Conservation (phyloP, 2,329 filamentous ascomycete genomes). For the Ophiocordyceps camponoti-saundersi region DNA sequence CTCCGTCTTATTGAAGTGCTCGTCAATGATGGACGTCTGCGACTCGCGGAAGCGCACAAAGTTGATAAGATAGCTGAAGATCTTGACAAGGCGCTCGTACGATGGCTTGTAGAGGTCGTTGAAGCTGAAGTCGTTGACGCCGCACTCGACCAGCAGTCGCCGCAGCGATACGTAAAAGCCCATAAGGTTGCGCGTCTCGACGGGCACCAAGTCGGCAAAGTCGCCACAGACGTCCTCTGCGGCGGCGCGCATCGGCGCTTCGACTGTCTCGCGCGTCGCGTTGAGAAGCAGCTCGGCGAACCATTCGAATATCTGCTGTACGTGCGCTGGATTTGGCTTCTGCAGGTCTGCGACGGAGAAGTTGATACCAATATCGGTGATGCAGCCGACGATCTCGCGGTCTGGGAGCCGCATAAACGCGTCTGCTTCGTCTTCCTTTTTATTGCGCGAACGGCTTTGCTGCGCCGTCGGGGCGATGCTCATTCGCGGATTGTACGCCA, state of each 20-base stretch:
- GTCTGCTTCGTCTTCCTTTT: slow-evolving; percentile 42
- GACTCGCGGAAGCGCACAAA: slow-evolving; percentile 94
- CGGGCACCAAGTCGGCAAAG: slow-evolving; percentile 66
- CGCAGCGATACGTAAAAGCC: slow-evolving; percentile 81
- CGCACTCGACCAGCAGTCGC: slow-evolving; percentile 68
- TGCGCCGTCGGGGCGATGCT: slow-evolving; percentile 39
- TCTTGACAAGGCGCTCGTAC: slow-evolving; percentile 77
- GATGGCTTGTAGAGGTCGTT: slow-evolving; percentile 83
- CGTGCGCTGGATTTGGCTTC: slow-evolving; percentile 85
- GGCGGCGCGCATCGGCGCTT: slow-evolving; percentile 87
- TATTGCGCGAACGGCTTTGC: slow-evolving; percentile 29
- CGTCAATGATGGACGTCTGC: slow-evolving; percentile 75
- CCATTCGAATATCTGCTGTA: slow-evolving; percentile 97
- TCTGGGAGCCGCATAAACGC: slow-evolving; percentile 44
- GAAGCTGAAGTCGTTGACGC: slow-evolving; percentile 86
- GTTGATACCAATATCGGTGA: slow-evolving; percentile 86
- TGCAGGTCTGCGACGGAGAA: slow-evolving; percentile 77
- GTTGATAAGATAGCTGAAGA: slow-evolving; percentile 97
- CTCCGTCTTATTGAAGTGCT: slow-evolving; percentile 85
- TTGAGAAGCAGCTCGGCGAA: slow-evolving; percentile 91
- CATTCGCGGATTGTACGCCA: slow-evolving; percentile 44
- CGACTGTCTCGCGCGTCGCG: slow-evolving; percentile 79
- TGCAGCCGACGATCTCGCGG: slow-evolving; percentile 85
- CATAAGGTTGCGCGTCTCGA: slow-evolving; percentile 86
- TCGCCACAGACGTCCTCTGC: slow-evolving; percentile 76